Base-by-base conservation (phyloP, 2,329 filamentous ascomycete species). In the Aspergillus ochraceus region DNA sequence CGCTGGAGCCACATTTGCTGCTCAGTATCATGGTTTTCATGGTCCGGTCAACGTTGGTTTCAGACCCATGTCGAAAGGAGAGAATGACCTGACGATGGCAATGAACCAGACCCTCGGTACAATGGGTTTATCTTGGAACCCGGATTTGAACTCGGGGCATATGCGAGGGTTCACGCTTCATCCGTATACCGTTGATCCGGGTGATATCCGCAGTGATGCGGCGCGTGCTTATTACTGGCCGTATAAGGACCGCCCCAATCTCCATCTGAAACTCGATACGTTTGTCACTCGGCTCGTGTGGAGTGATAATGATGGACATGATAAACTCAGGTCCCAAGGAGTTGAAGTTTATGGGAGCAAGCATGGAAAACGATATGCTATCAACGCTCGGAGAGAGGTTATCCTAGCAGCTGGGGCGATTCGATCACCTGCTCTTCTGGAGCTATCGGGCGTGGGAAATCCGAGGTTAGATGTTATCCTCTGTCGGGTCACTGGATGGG, bases 391-490 rank as follows among this genome's bases (percentile, higher is more conserved):
- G 46, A 71, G 71, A 52, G 86, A 89, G 64, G 80, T 88, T 10
- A 81, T 90, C 50, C 72, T 90, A 2, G 82, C 84, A 1, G 85
- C 86, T 0, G 87, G 87, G 0, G 80, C 81, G 22, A 73, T 84
- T 53, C 81, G 81, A 66, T 86, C 83, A 5, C 86, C 81, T 8
- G 81, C 80, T 69, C 76, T 86, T 19, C 80, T 84, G 20, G 86
- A 89, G 64, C 76, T 86, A 1, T 88, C 85, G 0, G 86, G 86
- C 0, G 76, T 89, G 36, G 86, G 87, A 64, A 73, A 71, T 59
- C 71, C 68, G 19, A 53, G 61, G 68, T 71, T 60, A 58, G 62
- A 52, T 12, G 10, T 3, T 2, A 6, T 10, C 20, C 8, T 4
- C 14, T 46, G 8, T 4, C 1, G 3, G 29, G 32, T 36, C 11